A percentile compares a stretch with the other conserved stretches of the same genome.
These are phyloP conservation scores for Skeletonema costatum DNA, from an alignment of 108 stramenopile species.

Conservation along the genomic window DNA sequence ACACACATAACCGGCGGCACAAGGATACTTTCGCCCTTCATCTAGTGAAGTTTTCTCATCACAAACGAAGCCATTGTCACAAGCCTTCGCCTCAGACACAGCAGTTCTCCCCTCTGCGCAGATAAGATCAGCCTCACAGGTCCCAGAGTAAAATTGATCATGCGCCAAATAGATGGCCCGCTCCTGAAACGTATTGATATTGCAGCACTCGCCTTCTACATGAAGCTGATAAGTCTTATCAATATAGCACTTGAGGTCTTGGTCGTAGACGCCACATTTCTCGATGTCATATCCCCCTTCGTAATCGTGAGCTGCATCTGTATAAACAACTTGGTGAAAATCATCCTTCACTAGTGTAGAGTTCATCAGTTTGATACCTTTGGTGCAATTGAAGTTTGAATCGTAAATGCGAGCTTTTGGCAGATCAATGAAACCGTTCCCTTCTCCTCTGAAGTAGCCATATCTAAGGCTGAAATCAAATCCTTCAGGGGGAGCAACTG, in stretches of 20 bases:
- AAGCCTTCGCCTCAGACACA: constrained; percentile 64
- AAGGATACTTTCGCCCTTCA: constrained; percentile 45
- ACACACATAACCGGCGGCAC: constrained; percentile 79
- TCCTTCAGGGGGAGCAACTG: constrained; percentile 32
- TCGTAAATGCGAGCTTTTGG: constrained; percentile 67
- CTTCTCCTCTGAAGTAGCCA: constrained; percentile 46
- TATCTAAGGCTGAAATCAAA: constrained; percentile 31
- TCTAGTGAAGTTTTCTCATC: constrained; percentile 68
- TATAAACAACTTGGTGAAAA: constrained; percentile 50
- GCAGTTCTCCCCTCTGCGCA: constrained; percentile 47
- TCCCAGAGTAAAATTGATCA: constrained; percentile 81
- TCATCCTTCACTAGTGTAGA: constrained; percentile 46
- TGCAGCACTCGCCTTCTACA: constrained; percentile 51
- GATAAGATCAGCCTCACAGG: constrained; percentile 90
- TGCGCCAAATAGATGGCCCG: constrained; percentile 50
- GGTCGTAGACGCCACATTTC: constrained; percentile 43
- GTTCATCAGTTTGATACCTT: constrained; percentile 74
- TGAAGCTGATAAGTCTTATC: constrained; percentile 43
- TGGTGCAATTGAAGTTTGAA: constrained; percentile 80
- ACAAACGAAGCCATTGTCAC: constrained; percentile 82
- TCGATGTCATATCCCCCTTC: constrained; percentile 52
- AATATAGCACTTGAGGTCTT: constrained; percentile 45
- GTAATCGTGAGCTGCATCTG: constrained; percentile 46
- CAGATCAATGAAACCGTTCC: constrained; percentile 66
- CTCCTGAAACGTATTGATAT: constrained; percentile 20